Percentiles rank a stretch among this genome's conserved stretches.
These are phyloP conservation scores for Fusarium acutatum DNA, from an alignment of 2,329 filamentous ascomycete species.

Conservation along the genomic window DNA sequence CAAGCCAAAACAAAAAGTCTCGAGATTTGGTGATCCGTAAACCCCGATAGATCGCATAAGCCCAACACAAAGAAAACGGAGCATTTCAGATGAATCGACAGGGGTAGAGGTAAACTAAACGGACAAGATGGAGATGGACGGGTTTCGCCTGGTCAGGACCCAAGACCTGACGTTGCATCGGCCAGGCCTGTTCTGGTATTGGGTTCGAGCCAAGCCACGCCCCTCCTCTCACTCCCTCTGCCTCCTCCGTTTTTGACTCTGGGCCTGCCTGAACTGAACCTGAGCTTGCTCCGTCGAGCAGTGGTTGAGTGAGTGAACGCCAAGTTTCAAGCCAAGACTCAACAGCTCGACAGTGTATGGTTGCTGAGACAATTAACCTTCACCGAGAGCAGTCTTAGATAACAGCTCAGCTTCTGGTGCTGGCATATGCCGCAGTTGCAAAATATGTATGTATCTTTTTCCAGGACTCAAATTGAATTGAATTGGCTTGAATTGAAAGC, in stretches of 20 bases:
- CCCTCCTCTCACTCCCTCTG: not conserved
- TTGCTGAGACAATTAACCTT: constrained; percentile 10
- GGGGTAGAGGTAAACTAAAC: constrained; percentile 27
- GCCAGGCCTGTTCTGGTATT: constrained; percentile 1
- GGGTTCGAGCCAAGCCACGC: constrained; percentile 2
- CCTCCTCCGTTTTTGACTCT: constrained; percentile 8
- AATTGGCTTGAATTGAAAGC: not conserved
- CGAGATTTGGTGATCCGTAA: not conserved
- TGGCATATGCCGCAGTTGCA: constrained; percentile 1
- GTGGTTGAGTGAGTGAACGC: not conserved
- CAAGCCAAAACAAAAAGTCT: constrained; percentile 2
- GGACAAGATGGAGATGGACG: constrained; percentile 19
- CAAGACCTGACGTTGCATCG: constrained; percentile 37
- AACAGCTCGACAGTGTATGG: not conserved
- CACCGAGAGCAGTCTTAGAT: not conserved
- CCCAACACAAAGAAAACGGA: constrained; percentile 23
- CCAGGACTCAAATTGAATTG: not conserved
- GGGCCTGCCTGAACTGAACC: too few relatives aligned
- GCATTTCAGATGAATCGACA: not conserved
- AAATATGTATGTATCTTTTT: not conserved
- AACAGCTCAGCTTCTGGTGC: not conserved
- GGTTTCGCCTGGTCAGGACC: constrained; percentile 27
- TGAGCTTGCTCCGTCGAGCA: not conserved
- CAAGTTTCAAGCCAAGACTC: constrained; percentile 16
- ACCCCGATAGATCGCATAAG: constrained; percentile 33